phyloP scores from a whole-genome alignment of 2,329 filamentous ascomycete genomes.

The Sclerotinia glacialis region DNA sequence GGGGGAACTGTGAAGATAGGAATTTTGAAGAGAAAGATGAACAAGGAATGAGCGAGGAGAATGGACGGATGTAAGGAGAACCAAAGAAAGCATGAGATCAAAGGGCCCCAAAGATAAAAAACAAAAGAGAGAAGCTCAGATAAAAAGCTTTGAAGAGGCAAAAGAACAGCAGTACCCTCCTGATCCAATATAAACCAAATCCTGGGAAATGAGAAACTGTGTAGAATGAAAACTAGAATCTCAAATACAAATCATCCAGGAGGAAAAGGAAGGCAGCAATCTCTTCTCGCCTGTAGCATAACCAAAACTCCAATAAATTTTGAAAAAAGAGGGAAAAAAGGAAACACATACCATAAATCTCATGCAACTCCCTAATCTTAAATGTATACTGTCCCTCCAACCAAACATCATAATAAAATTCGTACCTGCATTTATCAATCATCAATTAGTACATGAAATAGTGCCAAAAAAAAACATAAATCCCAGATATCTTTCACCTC shows the following conservation, averaged over 20 bases:
- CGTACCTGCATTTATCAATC: neutral
- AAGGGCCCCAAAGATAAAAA: neutral
- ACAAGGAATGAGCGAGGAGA: neutral
- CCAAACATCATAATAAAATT: constrained; percentile 20
- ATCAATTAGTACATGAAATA: neutral
- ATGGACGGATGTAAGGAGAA: neutral
- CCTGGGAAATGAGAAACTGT: neutral
- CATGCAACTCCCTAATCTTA: constrained; percentile 18
- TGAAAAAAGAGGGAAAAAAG: neutral
- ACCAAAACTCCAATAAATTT: neutral
- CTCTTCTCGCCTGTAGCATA: neutral
- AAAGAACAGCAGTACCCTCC: neutral
- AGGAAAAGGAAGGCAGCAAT: neutral
- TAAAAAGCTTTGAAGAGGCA: neutral
- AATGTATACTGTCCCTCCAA: constrained; percentile 2
- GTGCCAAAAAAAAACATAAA: neutral
- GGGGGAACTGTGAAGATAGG: neutral
- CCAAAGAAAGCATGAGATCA: neutral
- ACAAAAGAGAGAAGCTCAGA: neutral
- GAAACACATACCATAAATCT: constrained; percentile 1
- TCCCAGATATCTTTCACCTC: no score
- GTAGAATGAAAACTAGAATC: no score
- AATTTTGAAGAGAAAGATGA: neutral
- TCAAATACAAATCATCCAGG: neutral
- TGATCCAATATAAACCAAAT: neutral